Conservation (phyloP, 108 stramenopile genomes). For the Poteriospumella lacustris region DNA sequence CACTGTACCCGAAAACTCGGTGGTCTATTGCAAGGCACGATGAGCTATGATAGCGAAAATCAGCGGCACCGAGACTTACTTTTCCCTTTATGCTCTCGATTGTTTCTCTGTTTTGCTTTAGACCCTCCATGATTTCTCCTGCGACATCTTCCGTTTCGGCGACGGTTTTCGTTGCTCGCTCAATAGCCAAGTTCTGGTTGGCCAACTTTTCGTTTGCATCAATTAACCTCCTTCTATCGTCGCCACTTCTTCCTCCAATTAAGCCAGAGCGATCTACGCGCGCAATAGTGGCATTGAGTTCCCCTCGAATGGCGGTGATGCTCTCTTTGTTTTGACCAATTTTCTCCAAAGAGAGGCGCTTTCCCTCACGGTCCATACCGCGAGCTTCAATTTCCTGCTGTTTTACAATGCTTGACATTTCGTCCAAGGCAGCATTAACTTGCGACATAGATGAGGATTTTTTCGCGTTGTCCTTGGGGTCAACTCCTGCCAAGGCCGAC, state of each 20-base stretch:
- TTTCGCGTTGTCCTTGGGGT: too few species aligned
- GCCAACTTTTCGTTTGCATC: slow-evolving; percentile 62
- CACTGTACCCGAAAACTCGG: too few species aligned
- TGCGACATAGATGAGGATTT: too few species aligned
- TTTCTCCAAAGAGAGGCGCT: slow-evolving; percentile 55
- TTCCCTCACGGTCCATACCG: slow-evolving; percentile 56
- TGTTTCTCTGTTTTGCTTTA: slow-evolving; percentile 79
- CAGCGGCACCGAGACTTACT: too few species aligned
- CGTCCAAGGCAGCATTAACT: too few species aligned
- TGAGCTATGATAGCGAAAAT: too few species aligned
- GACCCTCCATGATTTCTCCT: slow-evolving; percentile 81
- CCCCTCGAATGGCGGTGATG: slow-evolving; percentile 37
- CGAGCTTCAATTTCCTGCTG: slow-evolving; percentile 90
- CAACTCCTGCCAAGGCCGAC: too few species aligned
- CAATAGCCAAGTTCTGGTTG: slow-evolving; percentile 73
- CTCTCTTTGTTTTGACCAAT: slow-evolving; percentile 56
- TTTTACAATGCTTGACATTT: too few species aligned
- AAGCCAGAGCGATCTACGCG: slow-evolving; percentile 35
- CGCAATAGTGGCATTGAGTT: slow-evolving; percentile 38
- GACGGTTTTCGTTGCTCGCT: slow-evolving; percentile 75
- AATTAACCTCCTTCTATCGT: slow-evolving; percentile 39
- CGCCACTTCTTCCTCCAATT: slow-evolving; percentile 35
- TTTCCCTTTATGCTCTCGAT: too few species aligned
- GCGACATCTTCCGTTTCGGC: slow-evolving; percentile 89
- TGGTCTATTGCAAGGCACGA: too few species aligned